These are phyloP conservation scores for Cercospora sp. DNA, from an alignment of 2,329 filamentous ascomycete species.

Conservation along the genomic window DNA sequence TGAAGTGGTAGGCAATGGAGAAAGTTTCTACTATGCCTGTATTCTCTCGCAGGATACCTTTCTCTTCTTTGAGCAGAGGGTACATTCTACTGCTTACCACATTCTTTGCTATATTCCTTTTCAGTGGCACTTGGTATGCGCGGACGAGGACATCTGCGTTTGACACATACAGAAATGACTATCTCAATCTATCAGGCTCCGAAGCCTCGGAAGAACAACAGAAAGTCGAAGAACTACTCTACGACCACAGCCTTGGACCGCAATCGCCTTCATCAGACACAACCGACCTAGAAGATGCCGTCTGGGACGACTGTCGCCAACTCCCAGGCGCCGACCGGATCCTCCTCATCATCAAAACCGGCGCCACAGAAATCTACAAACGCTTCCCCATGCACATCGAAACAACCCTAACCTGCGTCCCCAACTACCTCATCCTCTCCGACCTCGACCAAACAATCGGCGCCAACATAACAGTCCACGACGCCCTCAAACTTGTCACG, in stretches of 20 bases:
- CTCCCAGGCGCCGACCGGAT: conserved; percentile 49
- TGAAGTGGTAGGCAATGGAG: conserved; percentile 2
- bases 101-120: conserved; percentile 5
- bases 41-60: conserved; percentile 2
- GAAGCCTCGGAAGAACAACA: conserved; percentile 23
- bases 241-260: background rate
- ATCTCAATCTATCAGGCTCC: conserved; percentile 2
- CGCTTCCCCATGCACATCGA: conserved; percentile 59
- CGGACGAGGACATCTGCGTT: background rate
- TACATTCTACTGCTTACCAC: background rate
- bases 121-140: conserved; percentile 7
- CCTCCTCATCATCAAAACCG: conserved; percentile 60
- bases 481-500: conserved; percentile 36
- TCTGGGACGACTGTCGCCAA: conserved; percentile 24
- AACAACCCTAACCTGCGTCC: conserved; percentile 55
- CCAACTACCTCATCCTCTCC: conserved; percentile 51
- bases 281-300: background rate
- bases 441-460: conserved; percentile 52
- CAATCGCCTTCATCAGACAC: background rate
- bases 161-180: conserved; percentile 7
- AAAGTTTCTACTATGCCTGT: background rate
- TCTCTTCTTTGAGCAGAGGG: background rate
- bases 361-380: conserved; percentile 57
- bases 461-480: conserved; percentile 39
- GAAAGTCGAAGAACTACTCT: background rate